Conservation (phyloP, 1,139 yeast genomes). For the Arxiozyma bovina region DNA sequence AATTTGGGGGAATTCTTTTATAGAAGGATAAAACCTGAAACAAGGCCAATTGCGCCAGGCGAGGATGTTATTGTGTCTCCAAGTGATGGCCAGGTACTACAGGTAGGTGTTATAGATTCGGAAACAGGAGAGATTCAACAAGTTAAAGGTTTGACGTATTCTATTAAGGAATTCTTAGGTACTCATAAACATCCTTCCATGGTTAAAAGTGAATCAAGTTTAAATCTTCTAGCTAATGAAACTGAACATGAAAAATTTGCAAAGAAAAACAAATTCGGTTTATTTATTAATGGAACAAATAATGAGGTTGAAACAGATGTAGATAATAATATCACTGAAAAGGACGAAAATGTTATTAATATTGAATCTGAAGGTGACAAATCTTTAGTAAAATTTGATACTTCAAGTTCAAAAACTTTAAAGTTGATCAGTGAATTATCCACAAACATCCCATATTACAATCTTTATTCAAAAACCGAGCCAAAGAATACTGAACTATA, state of each 20-base stretch:
- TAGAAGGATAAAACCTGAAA: conserved; percentile 69
- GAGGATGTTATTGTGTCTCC: conserved; percentile 70
- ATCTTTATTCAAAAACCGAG: conserved; percentile 14
- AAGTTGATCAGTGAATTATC: conserved; percentile 26
- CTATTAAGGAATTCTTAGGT: conserved; percentile 83
- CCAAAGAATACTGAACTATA: conserved; percentile 50
- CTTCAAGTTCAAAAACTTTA: conserved; percentile 31
- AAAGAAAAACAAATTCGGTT: conserved; percentile 54
- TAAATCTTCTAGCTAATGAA: conserved; percentile 30
- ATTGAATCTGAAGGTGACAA: conserved; percentile 54
- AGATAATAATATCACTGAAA: background rate
- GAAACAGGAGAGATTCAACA: conserved; percentile 86
- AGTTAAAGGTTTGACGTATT: conserved; percentile 92
- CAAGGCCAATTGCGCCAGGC: conserved; percentile 60
- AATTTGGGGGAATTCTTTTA: conserved; percentile 90
- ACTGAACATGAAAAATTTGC: conserved; percentile 72
- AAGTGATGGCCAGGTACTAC: conserved; percentile 85
- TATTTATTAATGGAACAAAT: background rate
- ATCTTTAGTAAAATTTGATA: conserved; percentile 38
- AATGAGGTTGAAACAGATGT: background rate
- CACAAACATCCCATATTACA: conserved; percentile 11
- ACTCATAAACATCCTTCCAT: conserved; percentile 33
- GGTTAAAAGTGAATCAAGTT: conserved; percentile 24
- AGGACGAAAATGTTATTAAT: conserved; percentile 34
- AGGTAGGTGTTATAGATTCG: conserved; percentile 62